phyloP scores from a whole-genome alignment of 345 rosid species.

The Eucalyptus dawsonii region DNA sequence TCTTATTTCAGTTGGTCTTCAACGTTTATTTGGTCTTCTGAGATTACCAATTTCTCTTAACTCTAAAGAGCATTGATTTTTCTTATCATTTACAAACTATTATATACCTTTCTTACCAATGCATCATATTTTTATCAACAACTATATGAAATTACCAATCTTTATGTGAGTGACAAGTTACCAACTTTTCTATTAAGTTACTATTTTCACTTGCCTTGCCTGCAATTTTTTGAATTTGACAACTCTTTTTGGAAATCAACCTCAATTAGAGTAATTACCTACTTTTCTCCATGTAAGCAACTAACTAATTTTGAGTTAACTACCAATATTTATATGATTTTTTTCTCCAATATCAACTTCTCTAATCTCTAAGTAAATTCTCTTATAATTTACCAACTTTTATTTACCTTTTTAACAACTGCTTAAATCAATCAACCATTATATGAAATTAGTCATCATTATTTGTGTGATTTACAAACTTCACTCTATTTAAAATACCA shows the following conservation, averaged over 20 bases:
- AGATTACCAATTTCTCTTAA: neutral
- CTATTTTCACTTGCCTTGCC: neutral
- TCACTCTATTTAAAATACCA: neutral
- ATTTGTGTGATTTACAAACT: no score
- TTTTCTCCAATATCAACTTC: neutral
- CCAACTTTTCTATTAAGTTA: neutral
- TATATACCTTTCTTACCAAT: neutral
- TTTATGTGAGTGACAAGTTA: neutral
- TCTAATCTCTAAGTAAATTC: neutral
- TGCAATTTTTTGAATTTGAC: neutral
- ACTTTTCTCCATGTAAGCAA: neutral
- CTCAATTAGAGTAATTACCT: neutral
- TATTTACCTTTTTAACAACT: no score
- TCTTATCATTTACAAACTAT: neutral
- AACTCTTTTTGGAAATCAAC: neutral
- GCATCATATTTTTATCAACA: neutral
- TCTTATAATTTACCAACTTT: no score
- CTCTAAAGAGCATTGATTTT: accelerated
- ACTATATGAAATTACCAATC: neutral
- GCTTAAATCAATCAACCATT: neutral
- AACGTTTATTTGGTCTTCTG: neutral
- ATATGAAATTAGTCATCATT: neutral
- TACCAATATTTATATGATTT: neutral
- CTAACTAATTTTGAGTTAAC: neutral
- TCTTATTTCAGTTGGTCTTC: neutral